Conservation (phyloP, 768 basidiomycete species). For the Termitomyces sp. region DNA sequence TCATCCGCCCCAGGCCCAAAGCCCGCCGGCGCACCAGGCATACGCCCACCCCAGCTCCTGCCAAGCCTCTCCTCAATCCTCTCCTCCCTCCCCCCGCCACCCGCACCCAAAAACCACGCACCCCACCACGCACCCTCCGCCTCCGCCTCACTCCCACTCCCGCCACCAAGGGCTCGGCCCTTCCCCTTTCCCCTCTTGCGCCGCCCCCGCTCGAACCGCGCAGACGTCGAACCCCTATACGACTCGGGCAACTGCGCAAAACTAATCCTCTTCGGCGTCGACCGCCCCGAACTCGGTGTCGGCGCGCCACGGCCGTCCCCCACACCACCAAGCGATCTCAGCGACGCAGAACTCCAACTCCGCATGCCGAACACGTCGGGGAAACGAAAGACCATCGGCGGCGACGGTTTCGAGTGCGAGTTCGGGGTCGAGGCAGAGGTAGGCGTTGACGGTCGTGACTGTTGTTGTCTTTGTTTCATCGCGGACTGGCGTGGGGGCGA, state of each 20-base stretch:
- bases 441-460: not conserved
- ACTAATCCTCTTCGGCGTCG: conserved; percentile 71
- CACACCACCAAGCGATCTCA: conserved; percentile 1
- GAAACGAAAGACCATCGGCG: conserved; percentile 17
- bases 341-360: not conserved
- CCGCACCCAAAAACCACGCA: conserved; percentile 4
- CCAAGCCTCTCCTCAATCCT: conserved; percentile 47
- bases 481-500: conserved; percentile 49
- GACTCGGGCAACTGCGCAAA: conserved; percentile 73
- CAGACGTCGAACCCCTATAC: conserved; percentile 32
- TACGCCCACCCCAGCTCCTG: conserved; percentile 40
- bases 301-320: conserved; percentile 27
- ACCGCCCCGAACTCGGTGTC: conserved; percentile 42
- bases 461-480: conserved; percentile 30
- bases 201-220: conserved; percentile 27
- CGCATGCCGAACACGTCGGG: not conserved
- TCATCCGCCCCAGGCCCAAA: conserved; percentile 41
- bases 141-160: conserved; percentile 15
- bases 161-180: conserved; percentile 1
- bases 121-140: conserved; percentile 21
- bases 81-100: conserved; percentile 33
- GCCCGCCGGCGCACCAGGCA: conserved; percentile 19
- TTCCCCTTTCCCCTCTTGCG: conserved; percentile 21
- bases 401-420: conserved; percentile 14
- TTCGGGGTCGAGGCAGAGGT: conserved; percentile 10